These are phyloP conservation scores for Rhexocercosporidium sp. DNA, from an alignment of 2,329 filamentous ascomycete species.

Conservation along the genomic window DNA sequence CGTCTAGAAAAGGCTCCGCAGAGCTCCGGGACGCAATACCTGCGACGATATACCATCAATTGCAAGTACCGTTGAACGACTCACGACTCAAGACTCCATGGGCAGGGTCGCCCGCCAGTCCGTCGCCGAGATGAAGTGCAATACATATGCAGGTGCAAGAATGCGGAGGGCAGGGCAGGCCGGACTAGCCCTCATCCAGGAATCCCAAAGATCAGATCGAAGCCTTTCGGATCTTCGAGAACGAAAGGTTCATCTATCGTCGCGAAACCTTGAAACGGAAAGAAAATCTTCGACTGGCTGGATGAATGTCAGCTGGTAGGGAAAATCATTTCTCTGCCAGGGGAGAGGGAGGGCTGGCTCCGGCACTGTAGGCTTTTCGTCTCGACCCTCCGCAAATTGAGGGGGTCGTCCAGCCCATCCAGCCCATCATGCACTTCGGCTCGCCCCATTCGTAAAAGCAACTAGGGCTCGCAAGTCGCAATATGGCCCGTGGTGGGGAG, in stretches of 20 bases:
- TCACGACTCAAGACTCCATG: neutral
- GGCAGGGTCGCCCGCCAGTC: neutral
- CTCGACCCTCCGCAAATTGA: constrained; percentile 32
- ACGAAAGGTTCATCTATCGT: constrained; percentile 19
- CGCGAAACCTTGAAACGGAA: constrained; percentile 29
- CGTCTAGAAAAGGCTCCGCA: constrained; percentile 14
- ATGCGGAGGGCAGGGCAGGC: constrained; percentile 24
- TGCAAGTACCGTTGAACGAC: neutral
- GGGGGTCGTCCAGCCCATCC: constrained; percentile 16
- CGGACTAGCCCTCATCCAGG: constrained; percentile 27
- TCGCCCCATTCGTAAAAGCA: constrained; percentile 11
- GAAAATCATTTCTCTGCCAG: neutral
- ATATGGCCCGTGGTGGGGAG: constrained; percentile 26
- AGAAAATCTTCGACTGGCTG: constrained; percentile 25
- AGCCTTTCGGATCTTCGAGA: constrained; percentile 30
- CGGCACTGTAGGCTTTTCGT: constrained; percentile 34
- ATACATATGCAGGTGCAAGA: constrained; percentile 30
- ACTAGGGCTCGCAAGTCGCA: constrained; percentile 19
- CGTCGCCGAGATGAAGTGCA: constrained; percentile 24
- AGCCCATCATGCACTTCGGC: constrained; percentile 15
- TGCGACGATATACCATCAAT: neutral
- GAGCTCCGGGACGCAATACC: constrained; percentile 5
- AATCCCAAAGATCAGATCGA: constrained; percentile 35
- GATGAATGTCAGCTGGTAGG: constrained; percentile 1
- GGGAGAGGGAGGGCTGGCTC: neutral